These are phyloP conservation scores for Lactarius indigo DNA, from an alignment of 768 basidiomycete species.

Conservation along the genomic window DNA sequence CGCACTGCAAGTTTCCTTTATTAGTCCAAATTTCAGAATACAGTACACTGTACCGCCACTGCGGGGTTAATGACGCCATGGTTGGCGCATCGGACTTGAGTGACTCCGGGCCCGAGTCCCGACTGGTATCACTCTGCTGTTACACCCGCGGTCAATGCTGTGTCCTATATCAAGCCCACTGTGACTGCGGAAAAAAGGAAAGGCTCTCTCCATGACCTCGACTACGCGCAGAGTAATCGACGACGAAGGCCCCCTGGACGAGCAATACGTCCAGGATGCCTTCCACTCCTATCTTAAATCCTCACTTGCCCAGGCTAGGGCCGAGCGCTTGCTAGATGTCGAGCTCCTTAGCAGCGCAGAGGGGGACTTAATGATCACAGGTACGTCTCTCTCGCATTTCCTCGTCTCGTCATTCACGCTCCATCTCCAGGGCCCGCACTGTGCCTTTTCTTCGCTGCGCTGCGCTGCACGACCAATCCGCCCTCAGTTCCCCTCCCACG, in stretches of 20 bases:
- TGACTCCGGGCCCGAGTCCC: background rate
- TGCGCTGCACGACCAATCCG: constrained; percentile 69
- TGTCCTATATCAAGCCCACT: background rate
- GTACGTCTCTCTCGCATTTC: constrained; percentile 37
- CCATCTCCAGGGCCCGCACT: constrained; percentile 54
- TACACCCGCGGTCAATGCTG: background rate
- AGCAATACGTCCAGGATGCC: constrained; percentile 66
- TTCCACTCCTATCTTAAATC: constrained; percentile 83
- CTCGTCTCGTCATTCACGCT: background rate
- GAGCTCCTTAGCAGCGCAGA: constrained; percentile 75
- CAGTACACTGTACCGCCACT: background rate
- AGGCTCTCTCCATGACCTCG: background rate
- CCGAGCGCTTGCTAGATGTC: constrained; percentile 67
- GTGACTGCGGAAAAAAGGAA: no score
- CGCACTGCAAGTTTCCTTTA: background rate
- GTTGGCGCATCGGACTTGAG: background rate
- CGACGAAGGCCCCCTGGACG: constrained; percentile 45
- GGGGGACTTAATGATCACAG: constrained; percentile 82
- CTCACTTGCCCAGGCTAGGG: constrained; percentile 70
- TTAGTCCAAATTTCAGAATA: background rate
- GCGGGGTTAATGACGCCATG: background rate
- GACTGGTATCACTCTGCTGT: no score
- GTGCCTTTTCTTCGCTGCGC: constrained; percentile 80
- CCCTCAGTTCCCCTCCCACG: constrained; percentile 80
- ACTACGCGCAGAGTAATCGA: constrained; percentile 25